phyloP scores from a whole-genome alignment of 306 rosid species.

The Cucumis sativus region Cucumber_9930_V3 NC_026660.2:1510501-1511000 shows the following conservation, averaged over 20 bases:
- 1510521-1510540: too few relatives aligned
- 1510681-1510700: neutral
- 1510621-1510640: too few relatives aligned
- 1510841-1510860: neutral
- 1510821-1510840: neutral
- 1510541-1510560: too few relatives aligned
- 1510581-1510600: too few relatives aligned
- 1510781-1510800: neutral
- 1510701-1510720: too few relatives aligned
- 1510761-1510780: neutral
- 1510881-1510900: neutral
- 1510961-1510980: constrained; percentile 3
- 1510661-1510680: neutral
- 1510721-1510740: too few relatives aligned
- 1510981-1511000: neutral
- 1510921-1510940: neutral
- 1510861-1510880: constrained; percentile 4
- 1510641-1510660: too few relatives aligned
- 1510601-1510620: too few relatives aligned
- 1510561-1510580: too few relatives aligned
- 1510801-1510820: neutral
- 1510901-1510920: neutral
- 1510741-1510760: neutral
- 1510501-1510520: too few relatives aligned
- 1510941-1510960: neutral